phyloP scores from a whole-genome alignment of 1,139 yeast genomes.

The Suhomyces atakaporum region DNA sequence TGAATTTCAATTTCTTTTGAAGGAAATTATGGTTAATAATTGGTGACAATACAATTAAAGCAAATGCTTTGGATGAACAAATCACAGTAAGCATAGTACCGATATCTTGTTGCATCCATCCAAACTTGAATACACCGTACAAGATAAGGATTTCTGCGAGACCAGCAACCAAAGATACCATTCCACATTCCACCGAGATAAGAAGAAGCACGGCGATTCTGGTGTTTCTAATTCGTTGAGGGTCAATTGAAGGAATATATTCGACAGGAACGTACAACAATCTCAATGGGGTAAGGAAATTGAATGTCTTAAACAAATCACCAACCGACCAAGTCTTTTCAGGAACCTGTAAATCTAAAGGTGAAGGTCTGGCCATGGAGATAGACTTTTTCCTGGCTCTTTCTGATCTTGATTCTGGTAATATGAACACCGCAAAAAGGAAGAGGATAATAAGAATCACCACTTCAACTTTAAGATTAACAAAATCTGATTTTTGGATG shows the following conservation, averaged over 20 bases:
- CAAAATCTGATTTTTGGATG: conserved; percentile 23
- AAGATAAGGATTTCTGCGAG: conserved; percentile 52
- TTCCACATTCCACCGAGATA: conserved; percentile 48
- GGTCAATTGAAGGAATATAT: conserved; percentile 20
- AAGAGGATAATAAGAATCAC: conserved; percentile 24
- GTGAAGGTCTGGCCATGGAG: conserved; percentile 27
- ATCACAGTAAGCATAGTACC: conserved; percentile 60
- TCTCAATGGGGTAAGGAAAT: conserved; percentile 51
- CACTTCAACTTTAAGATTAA: conserved; percentile 36
- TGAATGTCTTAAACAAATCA: conserved; percentile 11
- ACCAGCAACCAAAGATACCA: conserved; percentile 33
- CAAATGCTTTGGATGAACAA: conserved; percentile 47
- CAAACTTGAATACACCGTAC: conserved; percentile 58
- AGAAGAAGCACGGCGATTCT: conserved; percentile 45
- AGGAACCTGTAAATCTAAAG: not conserved
- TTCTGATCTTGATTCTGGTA: conserved; percentile 55
- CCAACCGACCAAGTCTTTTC: not conserved
- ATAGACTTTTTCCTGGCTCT: conserved; percentile 49
- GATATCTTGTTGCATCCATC: conserved; percentile 60
- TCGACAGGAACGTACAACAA: conserved; percentile 42
- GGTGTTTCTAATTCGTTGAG: conserved; percentile 17
- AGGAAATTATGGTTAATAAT: conserved; percentile 31
- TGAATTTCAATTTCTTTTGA: conserved; percentile 30
- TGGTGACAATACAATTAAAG: conserved; percentile 38
- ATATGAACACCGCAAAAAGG: conserved; percentile 35